These are phyloP conservation scores for Aspergillus ochraceus DNA, from an alignment of 2,329 filamentous ascomycete genomes.

Conservation along the genomic window DNA sequence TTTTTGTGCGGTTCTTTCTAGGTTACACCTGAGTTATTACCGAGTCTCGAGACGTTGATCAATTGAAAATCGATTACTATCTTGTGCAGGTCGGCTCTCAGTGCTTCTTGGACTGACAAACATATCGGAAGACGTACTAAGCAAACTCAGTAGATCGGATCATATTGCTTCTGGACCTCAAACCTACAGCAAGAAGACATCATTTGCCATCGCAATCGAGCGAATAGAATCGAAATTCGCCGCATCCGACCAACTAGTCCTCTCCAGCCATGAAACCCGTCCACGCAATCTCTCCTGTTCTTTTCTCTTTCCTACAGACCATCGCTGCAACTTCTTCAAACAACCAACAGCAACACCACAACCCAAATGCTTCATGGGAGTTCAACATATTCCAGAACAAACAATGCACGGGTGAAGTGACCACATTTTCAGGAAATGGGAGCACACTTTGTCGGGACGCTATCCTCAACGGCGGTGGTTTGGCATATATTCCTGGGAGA, in stretches of 20 bases:
- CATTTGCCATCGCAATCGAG: background rate
- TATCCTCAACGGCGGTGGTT: constrained; percentile 14
- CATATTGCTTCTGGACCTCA: background rate
- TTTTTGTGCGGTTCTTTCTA: background rate
- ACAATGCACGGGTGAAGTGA: constrained; percentile 13
- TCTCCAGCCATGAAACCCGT: background rate
- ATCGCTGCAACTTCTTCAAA: background rate
- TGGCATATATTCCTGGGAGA: constrained; percentile 10
- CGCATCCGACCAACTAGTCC: background rate
- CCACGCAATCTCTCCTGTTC: background rate
- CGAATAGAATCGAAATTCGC: background rate
- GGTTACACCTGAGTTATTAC: background rate
- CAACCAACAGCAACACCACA: background rate
- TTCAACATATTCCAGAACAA: constrained; percentile 13
- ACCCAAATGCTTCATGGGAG: constrained; percentile 9
- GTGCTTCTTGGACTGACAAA: background rate
- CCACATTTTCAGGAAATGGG: constrained; percentile 10
- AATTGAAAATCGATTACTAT: background rate
- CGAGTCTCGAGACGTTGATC: background rate
- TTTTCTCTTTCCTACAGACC: background rate
- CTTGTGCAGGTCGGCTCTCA: background rate
- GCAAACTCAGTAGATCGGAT: background rate
- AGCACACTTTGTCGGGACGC: constrained; percentile 3
- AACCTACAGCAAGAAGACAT: background rate
- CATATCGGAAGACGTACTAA: background rate